Conservation (phyloP, 345 rosid genomes). For the Cardiospermum halicacabum region DNA sequence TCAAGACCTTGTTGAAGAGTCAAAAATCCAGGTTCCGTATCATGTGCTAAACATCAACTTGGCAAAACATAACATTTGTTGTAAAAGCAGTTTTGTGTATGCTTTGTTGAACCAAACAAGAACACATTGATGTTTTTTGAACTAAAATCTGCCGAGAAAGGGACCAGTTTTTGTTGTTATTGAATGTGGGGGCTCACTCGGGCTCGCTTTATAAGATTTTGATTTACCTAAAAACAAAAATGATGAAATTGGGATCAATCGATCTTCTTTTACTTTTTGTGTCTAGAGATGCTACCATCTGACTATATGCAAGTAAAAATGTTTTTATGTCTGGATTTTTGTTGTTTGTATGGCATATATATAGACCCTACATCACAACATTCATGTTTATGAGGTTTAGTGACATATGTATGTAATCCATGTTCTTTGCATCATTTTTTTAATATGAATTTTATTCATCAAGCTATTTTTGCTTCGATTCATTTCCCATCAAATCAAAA, state of each 20-base stretch:
- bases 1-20: slow-evolving; percentile 16
- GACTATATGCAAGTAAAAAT: background rate
- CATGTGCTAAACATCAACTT: background rate
- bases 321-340: background rate
- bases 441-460: background rate
- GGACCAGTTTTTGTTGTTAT: background rate
- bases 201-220: too few relatives aligned
- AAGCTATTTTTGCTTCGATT: too few relatives aligned
- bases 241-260: background rate
- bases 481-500: too few relatives aligned
- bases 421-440: background rate
- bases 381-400: background rate
- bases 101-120: background rate
- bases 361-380: background rate
- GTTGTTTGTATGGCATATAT: background rate
- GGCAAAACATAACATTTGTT: background rate
- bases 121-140: background rate
- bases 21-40: slow-evolving; percentile 14
- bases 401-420: background rate
- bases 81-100: background rate
- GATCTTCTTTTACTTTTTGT: background rate
- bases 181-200: background rate
- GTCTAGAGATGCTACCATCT: background rate
- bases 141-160: background rate
- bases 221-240: too few relatives aligned